Evolutionary conservation across 352 stramenopile species (phyloP).

Genomic region (Phytophthora pluvialis): DNA sequence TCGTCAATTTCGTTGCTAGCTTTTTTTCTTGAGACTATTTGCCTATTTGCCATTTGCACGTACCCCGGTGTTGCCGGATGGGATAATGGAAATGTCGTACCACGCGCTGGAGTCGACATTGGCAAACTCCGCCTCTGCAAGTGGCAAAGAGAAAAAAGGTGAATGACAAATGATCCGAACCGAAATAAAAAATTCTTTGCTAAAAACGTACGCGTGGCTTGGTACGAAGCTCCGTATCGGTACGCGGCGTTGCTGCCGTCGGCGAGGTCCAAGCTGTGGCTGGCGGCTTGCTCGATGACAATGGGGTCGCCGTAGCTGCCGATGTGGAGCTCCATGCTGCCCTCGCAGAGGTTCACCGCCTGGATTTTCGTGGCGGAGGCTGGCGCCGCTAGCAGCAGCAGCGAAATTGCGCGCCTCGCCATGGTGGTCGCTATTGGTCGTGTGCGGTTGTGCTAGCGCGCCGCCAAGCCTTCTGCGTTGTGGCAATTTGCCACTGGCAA

Average conservation of each 20-base stretch:
- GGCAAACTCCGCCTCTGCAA: slow-evolving; percentile 73
- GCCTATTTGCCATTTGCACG: slow-evolving; percentile 14
- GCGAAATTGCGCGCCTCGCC: slow-evolving; percentile 9
- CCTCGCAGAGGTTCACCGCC: slow-evolving; percentile 50
- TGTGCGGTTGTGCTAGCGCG: background rate
- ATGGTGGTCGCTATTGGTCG: slow-evolving; percentile 9
- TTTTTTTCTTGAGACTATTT: slow-evolving; percentile 2
- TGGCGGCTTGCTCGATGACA: slow-evolving; percentile 25
- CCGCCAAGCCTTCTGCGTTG: slow-evolving; percentile 26
- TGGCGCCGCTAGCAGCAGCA: slow-evolving; percentile 13
- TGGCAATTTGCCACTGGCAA: slow-evolving; percentile 7
- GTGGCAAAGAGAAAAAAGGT: slow-evolving; percentile 8
- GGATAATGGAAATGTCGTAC: slow-evolving; percentile 86
- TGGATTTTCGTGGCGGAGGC: slow-evolving; percentile 39
- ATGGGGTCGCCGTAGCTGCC: slow-evolving; percentile 28
- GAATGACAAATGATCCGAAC: slow-evolving; percentile 1
- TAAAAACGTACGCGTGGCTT: slow-evolving; percentile 36
- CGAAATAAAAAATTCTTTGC: background rate
- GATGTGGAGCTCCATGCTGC: slow-evolving; percentile 43
- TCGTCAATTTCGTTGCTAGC: slow-evolving; percentile 8
- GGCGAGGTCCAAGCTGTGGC: slow-evolving; percentile 29
- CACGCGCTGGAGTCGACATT: slow-evolving; percentile 57
- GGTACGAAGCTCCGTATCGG: slow-evolving; percentile 36
- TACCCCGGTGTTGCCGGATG: slow-evolving; percentile 48
- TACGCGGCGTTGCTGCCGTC: slow-evolving; percentile 41